phyloP scores from a whole-genome alignment of 1,284 basidiomycete species.

The Fomes fomentarius region DNA sequence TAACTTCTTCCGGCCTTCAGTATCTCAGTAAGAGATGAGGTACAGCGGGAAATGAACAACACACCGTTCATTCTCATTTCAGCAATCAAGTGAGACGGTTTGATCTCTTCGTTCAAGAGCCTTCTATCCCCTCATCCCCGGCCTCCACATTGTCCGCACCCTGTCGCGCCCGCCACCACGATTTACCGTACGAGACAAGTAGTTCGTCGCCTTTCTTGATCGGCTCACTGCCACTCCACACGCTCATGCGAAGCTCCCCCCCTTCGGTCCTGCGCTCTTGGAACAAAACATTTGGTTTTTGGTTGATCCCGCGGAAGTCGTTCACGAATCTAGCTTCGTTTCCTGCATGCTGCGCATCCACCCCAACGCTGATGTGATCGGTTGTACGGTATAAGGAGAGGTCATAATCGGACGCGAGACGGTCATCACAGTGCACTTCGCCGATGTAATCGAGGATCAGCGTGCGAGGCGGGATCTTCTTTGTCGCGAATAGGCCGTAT shows the following conservation, averaged over 20 bases:
- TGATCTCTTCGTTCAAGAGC: background rate
- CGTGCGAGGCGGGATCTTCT: conserved; percentile 66
- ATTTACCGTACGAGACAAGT: conserved; percentile 90
- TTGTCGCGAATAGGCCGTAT: conserved; percentile 77
- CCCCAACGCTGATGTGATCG: conserved; percentile 58
- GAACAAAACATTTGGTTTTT: conserved; percentile 78
- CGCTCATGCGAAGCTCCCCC: conserved; percentile 79
- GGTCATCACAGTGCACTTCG: conserved; percentile 78
- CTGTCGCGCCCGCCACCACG: conserved; percentile 74
- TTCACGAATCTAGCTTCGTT: conserved; percentile 90
- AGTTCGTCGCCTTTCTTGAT: conserved; percentile 87
- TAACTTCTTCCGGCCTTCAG: too few species aligned
- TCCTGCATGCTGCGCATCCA: conserved; percentile 77
- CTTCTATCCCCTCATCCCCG: background rate
- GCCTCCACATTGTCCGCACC: background rate
- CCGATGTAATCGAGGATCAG: conserved; percentile 86
- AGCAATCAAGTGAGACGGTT: background rate
- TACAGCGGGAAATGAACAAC: background rate
- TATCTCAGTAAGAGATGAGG: too few species aligned
- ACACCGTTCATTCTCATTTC: too few species aligned
- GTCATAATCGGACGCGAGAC: conserved; percentile 82
- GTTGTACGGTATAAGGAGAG: conserved; percentile 71
- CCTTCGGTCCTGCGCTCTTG: conserved; percentile 53
- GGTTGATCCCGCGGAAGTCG: conserved; percentile 78
- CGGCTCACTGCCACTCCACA: conserved; percentile 63